These are phyloP conservation scores for Melanomma pulvis-pyrius DNA, from an alignment of 495 filamentous ascomycete species.

Conservation along the genomic window DNA sequence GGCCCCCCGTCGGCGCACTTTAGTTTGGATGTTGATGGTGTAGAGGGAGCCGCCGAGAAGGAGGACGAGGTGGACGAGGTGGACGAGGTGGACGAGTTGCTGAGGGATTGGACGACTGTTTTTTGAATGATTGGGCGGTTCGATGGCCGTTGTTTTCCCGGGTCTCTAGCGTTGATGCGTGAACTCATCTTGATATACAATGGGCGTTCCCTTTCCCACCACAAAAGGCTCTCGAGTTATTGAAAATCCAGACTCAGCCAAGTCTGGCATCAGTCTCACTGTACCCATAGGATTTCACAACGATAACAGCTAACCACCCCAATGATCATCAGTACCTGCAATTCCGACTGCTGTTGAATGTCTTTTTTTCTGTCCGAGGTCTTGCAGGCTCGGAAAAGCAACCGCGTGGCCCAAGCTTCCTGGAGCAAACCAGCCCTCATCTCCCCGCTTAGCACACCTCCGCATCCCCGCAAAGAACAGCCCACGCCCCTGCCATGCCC, in stretches of 20 bases:
- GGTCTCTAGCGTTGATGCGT: too few relatives aligned
- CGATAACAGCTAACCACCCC: too few relatives aligned
- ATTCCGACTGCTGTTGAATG: slow-evolving; percentile 32
- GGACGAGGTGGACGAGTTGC: slow-evolving; percentile 42
- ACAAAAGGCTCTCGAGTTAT: too few relatives aligned
- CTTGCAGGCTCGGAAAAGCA: slow-evolving; percentile 10
- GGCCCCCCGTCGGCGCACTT: background rate
- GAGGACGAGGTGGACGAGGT: slow-evolving; percentile 10
- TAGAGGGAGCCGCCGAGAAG: background rate
- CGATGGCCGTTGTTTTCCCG: background rate
- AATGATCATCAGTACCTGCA: too few relatives aligned
- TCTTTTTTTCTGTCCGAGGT: background rate
- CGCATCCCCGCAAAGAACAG: slow-evolving; percentile 4
- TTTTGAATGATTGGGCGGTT: background rate
- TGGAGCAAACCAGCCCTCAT: background rate
- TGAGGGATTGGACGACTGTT: slow-evolving; percentile 41
- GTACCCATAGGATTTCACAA: too few relatives aligned
- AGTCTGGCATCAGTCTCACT: too few relatives aligned
- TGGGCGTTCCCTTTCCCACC: too few relatives aligned
- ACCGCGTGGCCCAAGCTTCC: background rate
- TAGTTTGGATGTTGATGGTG: background rate
- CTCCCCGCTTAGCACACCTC: slow-evolving; percentile 3
- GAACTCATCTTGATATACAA: too few relatives aligned
- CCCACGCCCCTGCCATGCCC: background rate
- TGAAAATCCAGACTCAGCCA: too few relatives aligned